Evolutionary conservation across 441 rosid species (phyloP).

Genomic region (Omphalea diandra): DNA sequence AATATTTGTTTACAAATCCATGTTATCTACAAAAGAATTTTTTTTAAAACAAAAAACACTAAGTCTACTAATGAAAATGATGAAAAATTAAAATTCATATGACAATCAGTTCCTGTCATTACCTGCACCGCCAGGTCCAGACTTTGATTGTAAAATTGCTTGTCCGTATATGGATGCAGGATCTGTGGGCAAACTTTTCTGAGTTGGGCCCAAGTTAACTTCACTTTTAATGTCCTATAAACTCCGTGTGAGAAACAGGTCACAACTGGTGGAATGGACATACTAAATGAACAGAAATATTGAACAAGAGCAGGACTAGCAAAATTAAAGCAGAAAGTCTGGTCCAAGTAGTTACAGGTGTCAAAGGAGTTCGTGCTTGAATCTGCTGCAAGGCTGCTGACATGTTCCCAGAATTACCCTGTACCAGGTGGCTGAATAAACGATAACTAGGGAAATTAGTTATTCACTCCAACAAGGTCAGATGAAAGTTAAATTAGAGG

Average conservation of each 20-base stretch:
- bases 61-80: not conserved
- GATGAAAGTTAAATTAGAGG: conserved; percentile 11
- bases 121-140: conserved; percentile 55
- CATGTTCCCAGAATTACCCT: conserved; percentile 55
- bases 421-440: conserved; percentile 57
- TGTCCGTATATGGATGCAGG: conserved; percentile 61
- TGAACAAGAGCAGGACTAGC: not conserved
- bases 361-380: conserved; percentile 38
- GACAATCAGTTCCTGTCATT: conserved; percentile 20
- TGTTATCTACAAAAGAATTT: no score
- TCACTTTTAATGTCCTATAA: conserved; percentile 59
- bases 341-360: conserved; percentile 38
- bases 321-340: not conserved
- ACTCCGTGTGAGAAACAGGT: conserved; percentile 29
- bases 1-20: not conserved
- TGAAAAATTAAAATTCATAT: conserved; percentile 1
- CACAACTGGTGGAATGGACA: conserved; percentile 10
- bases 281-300: conserved; percentile 1
- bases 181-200: conserved; percentile 48
- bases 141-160: conserved; percentile 56
- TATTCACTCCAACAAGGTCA: conserved; percentile 12
- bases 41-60: not conserved
- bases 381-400: conserved; percentile 55
- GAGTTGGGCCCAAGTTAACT: conserved; percentile 46
- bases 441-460: conserved; percentile 18